phyloP scores from a whole-genome alignment of 441 rosid genomes.

The Bruguiera hainesii region DNA sequence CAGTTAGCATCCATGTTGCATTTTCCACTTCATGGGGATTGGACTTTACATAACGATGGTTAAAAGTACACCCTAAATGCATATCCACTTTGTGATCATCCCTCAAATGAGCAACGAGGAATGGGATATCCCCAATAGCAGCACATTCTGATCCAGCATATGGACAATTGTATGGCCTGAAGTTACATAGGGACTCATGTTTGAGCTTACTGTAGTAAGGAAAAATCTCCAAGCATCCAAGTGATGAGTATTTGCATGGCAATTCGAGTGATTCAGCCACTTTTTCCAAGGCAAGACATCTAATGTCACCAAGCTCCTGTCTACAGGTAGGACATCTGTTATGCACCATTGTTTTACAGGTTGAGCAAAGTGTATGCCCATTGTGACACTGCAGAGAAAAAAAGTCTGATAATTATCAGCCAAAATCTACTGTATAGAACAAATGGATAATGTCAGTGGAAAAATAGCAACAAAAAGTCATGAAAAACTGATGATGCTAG shows the following conservation, averaged over 20 bases:
- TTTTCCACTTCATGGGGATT: constrained; percentile 98
- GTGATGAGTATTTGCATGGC: constrained; percentile 75
- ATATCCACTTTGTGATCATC: constrained; percentile 98
- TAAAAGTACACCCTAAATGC: constrained; percentile 96
- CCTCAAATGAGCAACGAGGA: constrained; percentile 81
- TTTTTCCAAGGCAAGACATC: constrained; percentile 92
- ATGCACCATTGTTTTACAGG: constrained; percentile 85
- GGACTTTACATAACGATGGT: constrained; percentile 94
- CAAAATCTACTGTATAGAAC: neutral
- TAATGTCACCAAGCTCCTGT: constrained; percentile 97
- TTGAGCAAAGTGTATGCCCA: constrained; percentile 97
- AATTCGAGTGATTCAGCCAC: constrained; percentile 93
- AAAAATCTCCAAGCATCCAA: constrained; percentile 90
- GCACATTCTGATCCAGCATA: constrained; percentile 95
- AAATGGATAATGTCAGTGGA: neutral
- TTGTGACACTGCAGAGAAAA: constrained; percentile 77
- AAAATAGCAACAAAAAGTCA: neutral
- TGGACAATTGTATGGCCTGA: constrained; percentile 89
- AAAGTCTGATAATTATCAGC: constrained; percentile 4
- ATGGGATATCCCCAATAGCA: constrained; percentile 77
- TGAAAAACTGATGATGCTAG: neutral
- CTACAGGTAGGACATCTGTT: constrained; percentile 96
- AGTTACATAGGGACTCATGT: constrained; percentile 79
- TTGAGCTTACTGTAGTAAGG: constrained; percentile 97
- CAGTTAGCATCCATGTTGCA: constrained; percentile 99